Conservation (phyloP, 176 grass and related monocot species). For the Hyparrhenia diplandra region DNA sequence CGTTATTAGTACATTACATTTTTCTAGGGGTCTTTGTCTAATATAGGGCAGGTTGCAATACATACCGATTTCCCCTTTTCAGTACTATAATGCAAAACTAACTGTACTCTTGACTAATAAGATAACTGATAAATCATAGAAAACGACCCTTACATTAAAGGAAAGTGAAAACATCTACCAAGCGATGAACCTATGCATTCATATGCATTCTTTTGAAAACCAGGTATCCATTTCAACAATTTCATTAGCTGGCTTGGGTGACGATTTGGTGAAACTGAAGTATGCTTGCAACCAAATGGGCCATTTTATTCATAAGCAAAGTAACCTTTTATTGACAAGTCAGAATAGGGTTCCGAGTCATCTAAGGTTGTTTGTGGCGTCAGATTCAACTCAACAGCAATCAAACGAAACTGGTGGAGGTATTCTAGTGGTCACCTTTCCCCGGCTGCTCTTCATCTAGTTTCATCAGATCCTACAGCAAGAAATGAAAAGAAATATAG, state of each 20-base stretch:
- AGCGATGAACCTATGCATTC: too few species aligned
- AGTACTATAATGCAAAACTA: background rate
- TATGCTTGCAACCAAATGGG: background rate
- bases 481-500: slow-evolving; percentile 32
- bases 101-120: background rate
- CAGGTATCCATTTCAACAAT: background rate
- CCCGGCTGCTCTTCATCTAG: slow-evolving; percentile 58
- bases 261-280: background rate
- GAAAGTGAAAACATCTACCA: background rate
- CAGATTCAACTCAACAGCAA: background rate
- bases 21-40: too few species aligned
- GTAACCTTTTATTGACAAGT: background rate
- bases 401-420: slow-evolving; percentile 17
- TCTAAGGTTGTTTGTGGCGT: background rate
- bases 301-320: background rate
- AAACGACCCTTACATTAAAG: background rate
- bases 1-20: too few species aligned
- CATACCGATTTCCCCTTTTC: background rate
- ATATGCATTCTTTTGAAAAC: background rate
- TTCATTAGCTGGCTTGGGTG: background rate
- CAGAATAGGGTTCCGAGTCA: background rate
- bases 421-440: slow-evolving; percentile 56
- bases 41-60: background rate
- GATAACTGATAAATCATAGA: background rate
- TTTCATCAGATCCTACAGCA: slow-evolving; percentile 58